Percentiles rank a stretch among this genome's conserved stretches.
Evolutionary conservation across 2,329 filamentous ascomycete genomes (phyloP).

Genomic region (Colletotrichum abscissum): DNA sequence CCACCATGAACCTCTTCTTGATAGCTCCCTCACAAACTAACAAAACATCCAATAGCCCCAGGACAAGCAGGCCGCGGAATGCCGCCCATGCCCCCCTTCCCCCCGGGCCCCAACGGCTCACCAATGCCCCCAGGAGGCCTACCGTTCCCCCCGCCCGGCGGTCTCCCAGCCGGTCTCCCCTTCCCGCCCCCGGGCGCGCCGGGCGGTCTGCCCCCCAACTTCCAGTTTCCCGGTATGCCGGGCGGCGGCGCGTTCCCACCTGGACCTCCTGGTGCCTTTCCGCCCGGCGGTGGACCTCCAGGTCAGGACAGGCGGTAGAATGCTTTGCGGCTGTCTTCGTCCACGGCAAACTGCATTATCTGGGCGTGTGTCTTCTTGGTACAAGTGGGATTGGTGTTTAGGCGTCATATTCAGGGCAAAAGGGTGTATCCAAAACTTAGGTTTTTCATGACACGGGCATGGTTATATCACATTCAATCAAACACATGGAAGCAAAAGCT

Average conservation of each 20-base stretch:
- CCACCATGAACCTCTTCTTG: neutral
- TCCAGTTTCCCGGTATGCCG: constrained; percentile 60
- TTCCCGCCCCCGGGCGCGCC: constrained; percentile 41
- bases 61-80: constrained; percentile 61
- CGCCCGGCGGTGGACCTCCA: constrained; percentile 45
- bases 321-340: neutral
- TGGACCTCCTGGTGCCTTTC: constrained; percentile 50
- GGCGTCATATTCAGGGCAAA: constrained; percentile 41
- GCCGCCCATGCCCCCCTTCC: constrained; percentile 57
- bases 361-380: constrained; percentile 12
- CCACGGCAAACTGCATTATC: neutral
- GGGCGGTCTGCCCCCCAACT: constrained; percentile 57
- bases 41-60: constrained; percentile 52
- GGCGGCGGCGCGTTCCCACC: constrained; percentile 50
- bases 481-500: neutral
- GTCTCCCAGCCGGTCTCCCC: constrained; percentile 39
- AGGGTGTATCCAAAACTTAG: constrained; percentile 11
- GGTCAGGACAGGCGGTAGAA: constrained; percentile 54
- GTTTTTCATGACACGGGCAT: constrained; percentile 21
- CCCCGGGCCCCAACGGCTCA: constrained; percentile 51
- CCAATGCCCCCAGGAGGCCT: constrained; percentile 54
- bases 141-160: constrained; percentile 55
- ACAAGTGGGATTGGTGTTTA: constrained; percentile 39
- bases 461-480: constrained; percentile 25
- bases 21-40: too few species aligned